These are phyloP conservation scores for Neoascochyta sp. DNA, from an alignment of 2,329 filamentous ascomycete genomes.

Conservation along the genomic window DNA sequence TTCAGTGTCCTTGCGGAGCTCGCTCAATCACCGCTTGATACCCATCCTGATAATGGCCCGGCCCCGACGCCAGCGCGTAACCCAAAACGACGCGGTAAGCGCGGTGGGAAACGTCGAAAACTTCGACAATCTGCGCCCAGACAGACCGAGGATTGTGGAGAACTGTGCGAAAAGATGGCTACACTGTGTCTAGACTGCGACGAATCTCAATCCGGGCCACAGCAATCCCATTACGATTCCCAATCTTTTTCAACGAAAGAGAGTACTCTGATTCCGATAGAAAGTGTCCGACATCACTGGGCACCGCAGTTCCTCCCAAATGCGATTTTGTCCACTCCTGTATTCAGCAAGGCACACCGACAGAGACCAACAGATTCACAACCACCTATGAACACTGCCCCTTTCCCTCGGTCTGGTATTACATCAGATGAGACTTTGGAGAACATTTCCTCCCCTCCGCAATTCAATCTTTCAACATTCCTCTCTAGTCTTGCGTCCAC, in stretches of 20 bases:
- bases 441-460: constrained; percentile 9
- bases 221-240: not conserved
- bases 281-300: constrained; percentile 20
- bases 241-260: not conserved
- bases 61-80: constrained; percentile 4
- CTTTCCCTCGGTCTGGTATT: not conserved
- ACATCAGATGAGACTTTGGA: constrained; percentile 1
- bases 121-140: constrained; percentile 6
- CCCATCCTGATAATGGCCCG: constrained; percentile 20
- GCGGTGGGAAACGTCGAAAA: constrained; percentile 14
- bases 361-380: constrained; percentile 2
- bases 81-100: constrained; percentile 16
- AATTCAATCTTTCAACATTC: not conserved
- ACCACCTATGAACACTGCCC: not conserved
- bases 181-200: constrained; percentile 10
- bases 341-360: no score
- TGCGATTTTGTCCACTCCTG: no score
- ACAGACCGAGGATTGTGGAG: constrained; percentile 4
- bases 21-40: constrained; percentile 15
- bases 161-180: constrained; percentile 7
- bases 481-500: no score
- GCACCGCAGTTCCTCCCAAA: constrained; percentile 20
- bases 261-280: constrained; percentile 1
- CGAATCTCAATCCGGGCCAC: not conserved
- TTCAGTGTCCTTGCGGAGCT: constrained; percentile 27